These are phyloP conservation scores for Nitzschia palea DNA, from an alignment of 108 stramenopile genomes.

Conservation along the genomic window DNA sequence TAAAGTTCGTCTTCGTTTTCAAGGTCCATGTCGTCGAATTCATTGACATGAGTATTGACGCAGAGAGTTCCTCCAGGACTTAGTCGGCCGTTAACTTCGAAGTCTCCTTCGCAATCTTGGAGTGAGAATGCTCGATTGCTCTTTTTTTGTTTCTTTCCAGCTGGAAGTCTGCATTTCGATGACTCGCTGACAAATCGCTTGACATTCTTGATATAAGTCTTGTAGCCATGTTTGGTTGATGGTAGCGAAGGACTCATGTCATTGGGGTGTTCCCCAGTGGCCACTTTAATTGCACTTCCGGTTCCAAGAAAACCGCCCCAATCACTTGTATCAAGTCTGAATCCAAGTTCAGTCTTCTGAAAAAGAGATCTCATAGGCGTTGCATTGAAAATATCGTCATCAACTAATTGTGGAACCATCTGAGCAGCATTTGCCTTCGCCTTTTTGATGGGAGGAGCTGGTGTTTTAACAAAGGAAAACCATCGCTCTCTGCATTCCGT, in stretches of 20 bases:
- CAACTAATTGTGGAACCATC: neutral
- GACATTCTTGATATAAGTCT: constrained; percentile 44
- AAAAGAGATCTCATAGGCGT: constrained; percentile 46
- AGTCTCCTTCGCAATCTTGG: constrained; percentile 23
- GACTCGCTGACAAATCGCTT: constrained; percentile 25
- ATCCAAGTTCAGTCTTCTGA: neutral
- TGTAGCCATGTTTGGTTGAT: constrained; percentile 30
- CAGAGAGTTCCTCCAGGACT: constrained; percentile 49
- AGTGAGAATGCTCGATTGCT: neutral
- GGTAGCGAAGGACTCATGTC: neutral
- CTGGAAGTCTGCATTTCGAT: constrained; percentile 10
- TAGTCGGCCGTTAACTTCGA: constrained; percentile 36
- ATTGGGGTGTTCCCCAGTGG: neutral
- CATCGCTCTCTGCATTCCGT: constrained; percentile 53
- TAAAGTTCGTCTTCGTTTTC: no score
- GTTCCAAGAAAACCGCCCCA: constrained; percentile 6
- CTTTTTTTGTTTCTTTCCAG: neutral
- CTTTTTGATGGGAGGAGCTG: constrained; percentile 16
- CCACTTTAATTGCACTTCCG: constrained; percentile 33
- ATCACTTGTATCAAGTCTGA: neutral
- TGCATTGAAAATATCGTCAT: constrained; percentile 54
- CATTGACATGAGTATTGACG: constrained; percentile 2
- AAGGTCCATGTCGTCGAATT: constrained; percentile 1
- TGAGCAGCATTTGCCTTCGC: constrained; percentile 4
- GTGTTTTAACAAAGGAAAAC: constrained; percentile 54